Evolutionary conservation across 2,329 filamentous ascomycete genomes (phyloP).

Genomic region (Ceratocystis harringtonii): DNA sequence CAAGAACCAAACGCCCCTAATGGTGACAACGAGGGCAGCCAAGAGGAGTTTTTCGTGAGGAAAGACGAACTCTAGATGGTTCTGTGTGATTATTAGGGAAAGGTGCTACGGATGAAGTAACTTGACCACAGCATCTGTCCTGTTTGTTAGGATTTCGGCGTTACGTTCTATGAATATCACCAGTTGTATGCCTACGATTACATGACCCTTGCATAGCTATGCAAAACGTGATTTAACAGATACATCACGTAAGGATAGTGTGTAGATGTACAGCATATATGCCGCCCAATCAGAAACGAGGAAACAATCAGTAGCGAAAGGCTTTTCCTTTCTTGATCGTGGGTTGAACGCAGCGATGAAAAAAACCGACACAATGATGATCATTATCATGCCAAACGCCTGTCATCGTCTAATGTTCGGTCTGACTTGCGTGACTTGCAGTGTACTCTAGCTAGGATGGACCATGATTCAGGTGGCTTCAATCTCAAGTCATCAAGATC

Average conservation of each 20-base stretch:
- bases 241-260: not conserved
- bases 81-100: not conserved
- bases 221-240: not conserved
- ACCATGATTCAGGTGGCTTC: not conserved
- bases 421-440: not conserved
- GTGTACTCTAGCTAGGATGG: not conserved
- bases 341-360: no score
- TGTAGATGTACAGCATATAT: not conserved
- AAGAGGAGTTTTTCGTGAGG: slow-evolving; percentile 35
- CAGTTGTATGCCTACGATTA: no score
- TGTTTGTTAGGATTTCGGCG: not conserved
- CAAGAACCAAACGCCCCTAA: not conserved
- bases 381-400: not conserved
- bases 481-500: not conserved
- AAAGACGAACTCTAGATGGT: slow-evolving; percentile 33
- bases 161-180: not conserved
- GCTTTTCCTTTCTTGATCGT: no score
- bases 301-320: no score
- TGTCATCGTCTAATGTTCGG: not conserved
- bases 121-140: not conserved
- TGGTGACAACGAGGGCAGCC: slow-evolving; percentile 28
- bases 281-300: not conserved
- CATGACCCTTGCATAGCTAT: no score
- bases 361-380: not conserved
- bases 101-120: not conserved